Evolutionary conservation across 2,329 filamentous ascomycete species (phyloP).

Genomic region (Aspergillus awamori): DNA sequence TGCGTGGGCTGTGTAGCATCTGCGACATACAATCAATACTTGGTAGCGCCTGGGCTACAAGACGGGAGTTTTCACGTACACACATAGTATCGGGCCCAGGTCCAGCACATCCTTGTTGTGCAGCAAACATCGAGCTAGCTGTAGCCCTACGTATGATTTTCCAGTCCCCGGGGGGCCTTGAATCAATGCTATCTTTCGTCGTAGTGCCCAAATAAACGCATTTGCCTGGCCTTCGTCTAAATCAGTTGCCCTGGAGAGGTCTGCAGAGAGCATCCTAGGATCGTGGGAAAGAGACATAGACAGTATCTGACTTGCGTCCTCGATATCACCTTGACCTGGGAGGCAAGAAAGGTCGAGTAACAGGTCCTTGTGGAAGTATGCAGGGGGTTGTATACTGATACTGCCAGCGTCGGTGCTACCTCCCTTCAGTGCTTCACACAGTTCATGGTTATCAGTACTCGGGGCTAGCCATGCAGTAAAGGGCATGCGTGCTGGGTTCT

Average conservation of each 20-base stretch:
- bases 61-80: not conserved
- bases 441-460: not conserved
- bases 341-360: not conserved
- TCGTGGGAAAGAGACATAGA: conserved; percentile 1
- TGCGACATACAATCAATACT: not conserved
- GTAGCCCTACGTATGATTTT: conserved; percentile 29
- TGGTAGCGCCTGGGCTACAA: not conserved
- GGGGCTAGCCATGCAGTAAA: conserved; percentile 11
- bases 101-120: not conserved
- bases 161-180: conserved; percentile 32
- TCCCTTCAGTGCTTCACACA: too few species aligned
- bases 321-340: too few species aligned
- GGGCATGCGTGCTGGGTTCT: conserved; percentile 1
- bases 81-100: conserved; percentile 9
- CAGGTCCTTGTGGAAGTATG: not conserved
- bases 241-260: not conserved
- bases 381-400: not conserved
- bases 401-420: not conserved
- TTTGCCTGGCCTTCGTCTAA: conserved; percentile 13
- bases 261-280: not conserved
- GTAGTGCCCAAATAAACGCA: conserved; percentile 15
- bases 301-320: not conserved
- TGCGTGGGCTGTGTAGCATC: conserved; percentile 17
- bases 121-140: conserved; percentile 27
- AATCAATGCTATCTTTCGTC: conserved; percentile 24